phyloP scores from a whole-genome alignment of 345 rosid genomes.

The Pseudoturritis turrita region DNA sequence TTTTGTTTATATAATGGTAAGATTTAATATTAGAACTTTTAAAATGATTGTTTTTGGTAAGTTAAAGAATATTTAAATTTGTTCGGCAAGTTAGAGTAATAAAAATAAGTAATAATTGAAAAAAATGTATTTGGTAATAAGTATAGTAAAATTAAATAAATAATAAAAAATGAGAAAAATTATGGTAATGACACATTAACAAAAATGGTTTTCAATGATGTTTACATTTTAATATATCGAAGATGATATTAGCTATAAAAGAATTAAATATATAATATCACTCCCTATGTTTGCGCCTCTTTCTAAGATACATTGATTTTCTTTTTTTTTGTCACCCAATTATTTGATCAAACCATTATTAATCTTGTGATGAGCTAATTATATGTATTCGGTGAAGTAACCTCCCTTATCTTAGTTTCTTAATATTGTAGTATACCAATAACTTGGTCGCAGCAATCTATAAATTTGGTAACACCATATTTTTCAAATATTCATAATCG shows the following conservation, averaged over 20 bases:
- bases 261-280: not conserved
- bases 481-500: not conserved
- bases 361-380: conserved; percentile 29
- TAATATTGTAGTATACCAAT: not conserved
- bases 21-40: too few species aligned
- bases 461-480: not conserved
- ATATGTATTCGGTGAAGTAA: conserved; percentile 27
- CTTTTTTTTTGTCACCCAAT: not conserved
- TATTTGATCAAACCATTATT: conserved; percentile 27
- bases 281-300: conserved; percentile 34
- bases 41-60: too few species aligned
- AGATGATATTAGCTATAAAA: not conserved
- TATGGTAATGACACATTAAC: too few species aligned
- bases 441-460: conserved; percentile 1
- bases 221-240: too few species aligned
- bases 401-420: conserved; percentile 9
- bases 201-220: too few species aligned
- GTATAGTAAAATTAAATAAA: too few species aligned
- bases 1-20: too few species aligned
- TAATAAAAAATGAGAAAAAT: too few species aligned
- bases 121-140: too few species aligned
- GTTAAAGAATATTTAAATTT: too few species aligned
- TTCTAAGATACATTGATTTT: conserved; percentile 19
- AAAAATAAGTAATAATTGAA: too few species aligned
- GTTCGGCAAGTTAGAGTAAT: too few species aligned